Evolutionary conservation across 208 protist genomes (phyloP).

Genomic region (Crithidia bombi): DNA sequence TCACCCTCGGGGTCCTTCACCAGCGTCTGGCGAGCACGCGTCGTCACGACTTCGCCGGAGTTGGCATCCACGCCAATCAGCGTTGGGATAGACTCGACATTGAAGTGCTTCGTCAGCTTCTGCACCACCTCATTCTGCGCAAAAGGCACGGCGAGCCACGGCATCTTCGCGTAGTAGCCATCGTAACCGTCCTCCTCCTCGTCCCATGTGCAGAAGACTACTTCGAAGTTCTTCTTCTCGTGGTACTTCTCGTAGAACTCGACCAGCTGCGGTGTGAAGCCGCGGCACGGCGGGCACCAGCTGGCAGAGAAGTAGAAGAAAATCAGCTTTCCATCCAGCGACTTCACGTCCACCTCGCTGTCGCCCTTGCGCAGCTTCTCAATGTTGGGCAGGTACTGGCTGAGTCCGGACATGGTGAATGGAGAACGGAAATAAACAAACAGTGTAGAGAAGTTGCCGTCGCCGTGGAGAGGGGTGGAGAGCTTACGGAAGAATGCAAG

Average conservation of each 20-base stretch:
- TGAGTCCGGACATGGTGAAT: slow-evolving; percentile 19
- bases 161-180: slow-evolving; percentile 84
- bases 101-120: slow-evolving; percentile 52
- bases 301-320: slow-evolving; percentile 93
- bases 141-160: slow-evolving; percentile 80
- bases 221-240: slow-evolving; percentile 85
- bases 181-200: slow-evolving; percentile 70
- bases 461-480: background rate
- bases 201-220: slow-evolving; percentile 84
- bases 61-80: slow-evolving; percentile 78
- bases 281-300: slow-evolving; percentile 94
- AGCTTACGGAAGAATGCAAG: too few species aligned
- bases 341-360: slow-evolving; percentile 15
- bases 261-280: slow-evolving; percentile 87
- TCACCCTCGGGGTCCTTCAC: slow-evolving; percentile 70
- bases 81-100: slow-evolving; percentile 76
- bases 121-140: slow-evolving; percentile 40
- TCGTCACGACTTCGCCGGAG: slow-evolving; percentile 70
- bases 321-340: slow-evolving; percentile 62
- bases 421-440: background rate
- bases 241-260: slow-evolving; percentile 84
- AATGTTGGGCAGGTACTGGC: slow-evolving; percentile 9
- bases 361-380: slow-evolving; percentile 15
- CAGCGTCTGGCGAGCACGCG: slow-evolving; percentile 50
- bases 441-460: background rate